A percentile compares a stretch with the other conserved stretches of the same genome.
Evolutionary conservation across 208 protist genomes (phyloP).

Genomic region (Herpetomonas muscarum): DNA sequence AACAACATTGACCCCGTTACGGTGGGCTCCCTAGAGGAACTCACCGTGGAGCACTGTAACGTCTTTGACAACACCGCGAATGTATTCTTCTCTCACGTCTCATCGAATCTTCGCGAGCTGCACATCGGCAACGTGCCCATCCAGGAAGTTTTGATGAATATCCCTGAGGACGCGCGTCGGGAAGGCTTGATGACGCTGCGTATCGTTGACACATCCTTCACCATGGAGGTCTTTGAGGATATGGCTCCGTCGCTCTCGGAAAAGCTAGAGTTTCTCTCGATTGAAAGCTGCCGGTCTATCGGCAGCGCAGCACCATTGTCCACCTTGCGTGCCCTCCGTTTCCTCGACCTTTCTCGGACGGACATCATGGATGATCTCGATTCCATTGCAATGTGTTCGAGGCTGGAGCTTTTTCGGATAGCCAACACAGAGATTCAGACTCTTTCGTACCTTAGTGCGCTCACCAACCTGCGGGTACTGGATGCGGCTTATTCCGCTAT

Average conservation of each 20-base stretch:
- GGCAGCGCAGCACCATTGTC: slow-evolving; percentile 43
- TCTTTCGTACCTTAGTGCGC: slow-evolving; percentile 55
- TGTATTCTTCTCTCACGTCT: slow-evolving; percentile 51
- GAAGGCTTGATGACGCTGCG: slow-evolving; percentile 34
- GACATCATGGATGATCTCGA: slow-evolving; percentile 49
- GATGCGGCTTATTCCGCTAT: slow-evolving; percentile 53
- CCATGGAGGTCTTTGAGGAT: slow-evolving; percentile 50
- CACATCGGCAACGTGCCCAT: slow-evolving; percentile 55
- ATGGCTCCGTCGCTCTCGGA: slow-evolving; percentile 39
- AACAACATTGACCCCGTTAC: slow-evolving; percentile 63
- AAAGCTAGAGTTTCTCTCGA: slow-evolving; percentile 59
- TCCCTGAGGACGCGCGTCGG: slow-evolving; percentile 28
- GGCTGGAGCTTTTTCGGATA: slow-evolving; percentile 76
- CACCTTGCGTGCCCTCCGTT: slow-evolving; percentile 47
- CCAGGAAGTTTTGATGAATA: slow-evolving; percentile 40
- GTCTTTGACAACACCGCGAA: slow-evolving; percentile 73
- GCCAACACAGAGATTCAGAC: slow-evolving; percentile 47
- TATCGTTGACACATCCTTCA: slow-evolving; percentile 46
- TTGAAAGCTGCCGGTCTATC: slow-evolving; percentile 54
- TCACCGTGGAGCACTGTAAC: slow-evolving; percentile 69
- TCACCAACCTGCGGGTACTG: slow-evolving; percentile 52
- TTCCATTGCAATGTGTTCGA: slow-evolving; percentile 31
- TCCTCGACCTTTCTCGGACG: slow-evolving; percentile 69
- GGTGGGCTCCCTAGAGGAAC: slow-evolving; percentile 43
- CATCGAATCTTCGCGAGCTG: slow-evolving; percentile 40